phyloP scores from a whole-genome alignment of 495 filamentous ascomycete species.

The Lasiosphaeria miniovina region DNA sequence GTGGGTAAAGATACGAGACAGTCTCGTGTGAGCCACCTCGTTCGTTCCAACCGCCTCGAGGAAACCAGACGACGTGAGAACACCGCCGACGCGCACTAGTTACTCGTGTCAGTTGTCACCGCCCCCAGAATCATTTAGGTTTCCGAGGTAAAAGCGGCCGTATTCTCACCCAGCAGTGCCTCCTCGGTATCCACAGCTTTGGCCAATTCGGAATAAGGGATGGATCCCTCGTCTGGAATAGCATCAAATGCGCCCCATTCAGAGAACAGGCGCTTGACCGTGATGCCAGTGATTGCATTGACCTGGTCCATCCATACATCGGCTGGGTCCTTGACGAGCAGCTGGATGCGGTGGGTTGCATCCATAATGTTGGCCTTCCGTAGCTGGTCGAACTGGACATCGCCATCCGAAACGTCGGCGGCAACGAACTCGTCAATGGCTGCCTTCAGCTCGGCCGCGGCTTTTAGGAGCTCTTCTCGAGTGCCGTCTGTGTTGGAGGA shows the following conservation, averaged over 20 bases:
- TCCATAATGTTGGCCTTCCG: not conserved
- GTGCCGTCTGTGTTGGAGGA: too few relatives aligned
- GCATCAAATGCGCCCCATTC: constrained; percentile 6
- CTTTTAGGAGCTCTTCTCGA: too few relatives aligned
- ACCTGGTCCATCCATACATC: not conserved
- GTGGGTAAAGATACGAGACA: constrained; percentile 2
- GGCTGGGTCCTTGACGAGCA: not conserved
- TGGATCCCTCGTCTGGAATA: constrained; percentile 1
- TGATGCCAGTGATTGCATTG: not conserved
- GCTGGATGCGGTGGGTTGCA: not conserved
- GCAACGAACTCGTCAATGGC: too few relatives aligned
- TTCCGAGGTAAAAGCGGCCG: not conserved
- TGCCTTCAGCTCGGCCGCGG: too few relatives aligned
- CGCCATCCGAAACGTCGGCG: too few relatives aligned
- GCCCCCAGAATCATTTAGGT: too few relatives aligned
- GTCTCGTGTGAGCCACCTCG: constrained; percentile 9
- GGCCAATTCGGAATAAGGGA: constrained; percentile 3
- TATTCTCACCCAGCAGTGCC: not conserved
- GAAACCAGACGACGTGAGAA: not conserved
- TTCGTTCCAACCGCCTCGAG: constrained; percentile 2
- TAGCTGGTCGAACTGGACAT: not conserved
- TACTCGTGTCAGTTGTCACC: too few relatives aligned
- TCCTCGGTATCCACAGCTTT: not conserved
- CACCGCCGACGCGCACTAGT: not conserved
- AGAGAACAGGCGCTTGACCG: not conserved